Percentiles rank a stretch among this genome's conserved stretches.
phyloP scores from a whole-genome alignment of 2,329 filamentous ascomycete genomes.

The Pseudocercospora eumusae region DNA sequence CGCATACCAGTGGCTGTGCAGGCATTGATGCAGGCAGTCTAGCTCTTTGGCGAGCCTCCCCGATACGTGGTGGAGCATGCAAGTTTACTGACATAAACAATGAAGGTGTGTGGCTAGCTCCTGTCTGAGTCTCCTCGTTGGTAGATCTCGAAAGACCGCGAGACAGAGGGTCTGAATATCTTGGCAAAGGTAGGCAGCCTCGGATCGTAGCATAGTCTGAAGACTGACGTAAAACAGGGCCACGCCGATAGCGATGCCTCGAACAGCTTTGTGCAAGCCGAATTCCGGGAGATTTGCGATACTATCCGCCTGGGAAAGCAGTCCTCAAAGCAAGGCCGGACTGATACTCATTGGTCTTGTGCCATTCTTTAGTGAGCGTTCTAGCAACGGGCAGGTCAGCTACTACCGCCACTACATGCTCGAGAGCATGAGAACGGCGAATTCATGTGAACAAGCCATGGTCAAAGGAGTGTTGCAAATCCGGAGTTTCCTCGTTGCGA shows the following conservation, averaged over 20 bases:
- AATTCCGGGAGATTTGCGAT: conserved; percentile 54
- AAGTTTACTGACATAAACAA: too few species aligned
- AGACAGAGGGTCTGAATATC: conserved; percentile 54
- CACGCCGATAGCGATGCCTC: conserved; percentile 51
- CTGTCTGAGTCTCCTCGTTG: conserved; percentile 64
- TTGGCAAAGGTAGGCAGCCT: conserved; percentile 50
- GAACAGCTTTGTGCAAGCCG: conserved; percentile 50
- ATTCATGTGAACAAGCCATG: conserved; percentile 41
- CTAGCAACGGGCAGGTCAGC: conserved; percentile 54
- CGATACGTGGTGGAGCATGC: too few species aligned
- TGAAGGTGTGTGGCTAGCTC: conserved; percentile 44
- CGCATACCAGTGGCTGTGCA: conserved; percentile 57
- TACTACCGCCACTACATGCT: conserved; percentile 44
- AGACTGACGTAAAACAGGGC: background rate
- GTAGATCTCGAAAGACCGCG: conserved; percentile 55
- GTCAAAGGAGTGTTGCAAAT: conserved; percentile 59
- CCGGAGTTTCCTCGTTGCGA: conserved; percentile 60
- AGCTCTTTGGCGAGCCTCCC: conserved; percentile 43
- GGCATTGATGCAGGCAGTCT: conserved; percentile 48
- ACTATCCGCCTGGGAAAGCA: conserved; percentile 53
- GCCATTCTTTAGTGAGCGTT: conserved; percentile 61
- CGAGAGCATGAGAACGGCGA: conserved; percentile 40
- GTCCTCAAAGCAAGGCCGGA: conserved; percentile 49
- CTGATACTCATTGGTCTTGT: conserved; percentile 56
- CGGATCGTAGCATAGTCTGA: background rate